phyloP scores from a whole-genome alignment of 306 rosid genomes.

The Acacia crassicarpa region DNA sequence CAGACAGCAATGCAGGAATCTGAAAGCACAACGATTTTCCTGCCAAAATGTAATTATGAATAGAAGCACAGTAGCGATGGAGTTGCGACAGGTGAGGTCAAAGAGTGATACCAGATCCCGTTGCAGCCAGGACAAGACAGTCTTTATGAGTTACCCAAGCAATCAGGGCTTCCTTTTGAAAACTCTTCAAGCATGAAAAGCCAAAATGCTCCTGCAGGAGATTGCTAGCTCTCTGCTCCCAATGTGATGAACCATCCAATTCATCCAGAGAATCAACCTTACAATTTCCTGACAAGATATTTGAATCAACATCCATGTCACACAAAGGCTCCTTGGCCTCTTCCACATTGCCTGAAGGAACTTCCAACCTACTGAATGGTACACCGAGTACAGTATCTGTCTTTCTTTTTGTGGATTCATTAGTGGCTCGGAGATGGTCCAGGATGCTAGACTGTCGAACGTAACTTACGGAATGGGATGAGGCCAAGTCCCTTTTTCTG shows the following conservation, averaged over 20 bases:
- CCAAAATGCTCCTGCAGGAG: constrained; percentile 76
- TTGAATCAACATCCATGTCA: constrained; percentile 2
- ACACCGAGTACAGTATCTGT: constrained; percentile 19
- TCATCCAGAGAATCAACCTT: constrained; percentile 19
- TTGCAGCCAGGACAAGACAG: constrained; percentile 89
- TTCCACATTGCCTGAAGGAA: constrained; percentile 18
- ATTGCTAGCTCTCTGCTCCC: constrained; percentile 54
- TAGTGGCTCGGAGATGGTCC: constrained; percentile 55
- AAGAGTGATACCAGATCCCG: constrained; percentile 75
- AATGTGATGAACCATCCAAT: constrained; percentile 38
- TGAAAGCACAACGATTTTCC: constrained; percentile 95
- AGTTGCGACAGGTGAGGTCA: constrained; percentile 4
- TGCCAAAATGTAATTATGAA: constrained; percentile 42
- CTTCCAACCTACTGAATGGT: background rate
- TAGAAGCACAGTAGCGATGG: constrained; percentile 23
- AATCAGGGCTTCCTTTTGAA: constrained; percentile 82
- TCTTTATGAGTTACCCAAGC: constrained; percentile 72
- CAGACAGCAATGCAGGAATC: constrained; percentile 85
- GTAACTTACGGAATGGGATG: constrained; percentile 22
- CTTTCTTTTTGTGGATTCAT: constrained; percentile 32
- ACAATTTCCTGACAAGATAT: constrained; percentile 22
- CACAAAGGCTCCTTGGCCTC: constrained; percentile 35
- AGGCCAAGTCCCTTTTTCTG: constrained; percentile 38
- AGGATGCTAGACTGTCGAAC: constrained; percentile 68
- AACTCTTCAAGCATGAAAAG: constrained; percentile 55